Conservation (phyloP, 2,329 filamentous ascomycete species). For the Ascochyta pisi region DNA sequence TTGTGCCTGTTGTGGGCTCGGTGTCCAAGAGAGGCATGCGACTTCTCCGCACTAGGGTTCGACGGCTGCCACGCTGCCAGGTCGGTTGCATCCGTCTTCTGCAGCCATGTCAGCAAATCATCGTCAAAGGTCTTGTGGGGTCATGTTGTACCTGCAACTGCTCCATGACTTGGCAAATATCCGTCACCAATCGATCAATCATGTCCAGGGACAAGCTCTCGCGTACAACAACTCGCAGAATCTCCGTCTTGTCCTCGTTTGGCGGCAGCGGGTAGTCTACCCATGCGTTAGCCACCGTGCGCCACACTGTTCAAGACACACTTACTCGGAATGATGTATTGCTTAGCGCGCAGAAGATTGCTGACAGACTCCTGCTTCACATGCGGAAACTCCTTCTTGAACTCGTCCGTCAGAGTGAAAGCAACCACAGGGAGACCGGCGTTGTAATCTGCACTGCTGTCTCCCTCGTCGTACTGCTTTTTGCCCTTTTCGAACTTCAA, state of each 20-base stretch:
- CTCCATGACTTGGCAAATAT: constrained; percentile 68
- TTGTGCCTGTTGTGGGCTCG: constrained; percentile 54
- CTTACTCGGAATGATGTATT: constrained; percentile 73
- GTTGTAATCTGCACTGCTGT: constrained; percentile 65
- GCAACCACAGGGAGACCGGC: constrained; percentile 73
- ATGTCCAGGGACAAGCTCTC: constrained; percentile 74
- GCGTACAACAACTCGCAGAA: constrained; percentile 70
- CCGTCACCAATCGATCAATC: constrained; percentile 67
- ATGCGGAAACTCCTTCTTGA: constrained; percentile 64
- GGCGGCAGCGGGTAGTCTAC: constrained; percentile 70
- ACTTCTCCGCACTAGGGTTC: constrained; percentile 51
- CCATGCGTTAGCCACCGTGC: constrained; percentile 18
- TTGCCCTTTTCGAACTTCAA: constrained; percentile 52
- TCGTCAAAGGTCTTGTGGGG: background rate
- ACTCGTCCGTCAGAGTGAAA: constrained; percentile 68
- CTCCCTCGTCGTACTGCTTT: constrained; percentile 53
- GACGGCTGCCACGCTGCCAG: constrained; percentile 57
- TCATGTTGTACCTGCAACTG: constrained; percentile 56
- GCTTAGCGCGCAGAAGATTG: constrained; percentile 68
- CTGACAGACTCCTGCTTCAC: constrained; percentile 70
- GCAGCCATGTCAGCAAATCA: background rate
- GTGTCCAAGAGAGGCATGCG: constrained; percentile 40
- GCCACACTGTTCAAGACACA: constrained; percentile 13
- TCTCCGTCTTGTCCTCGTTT: constrained; percentile 67
- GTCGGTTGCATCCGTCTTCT: constrained; percentile 58